Evolutionary conservation across 2,329 filamentous ascomycete species (phyloP), one percentile per base, ranked within the genome.

Genomic region (Sclerotinia subarctica): DNA sequence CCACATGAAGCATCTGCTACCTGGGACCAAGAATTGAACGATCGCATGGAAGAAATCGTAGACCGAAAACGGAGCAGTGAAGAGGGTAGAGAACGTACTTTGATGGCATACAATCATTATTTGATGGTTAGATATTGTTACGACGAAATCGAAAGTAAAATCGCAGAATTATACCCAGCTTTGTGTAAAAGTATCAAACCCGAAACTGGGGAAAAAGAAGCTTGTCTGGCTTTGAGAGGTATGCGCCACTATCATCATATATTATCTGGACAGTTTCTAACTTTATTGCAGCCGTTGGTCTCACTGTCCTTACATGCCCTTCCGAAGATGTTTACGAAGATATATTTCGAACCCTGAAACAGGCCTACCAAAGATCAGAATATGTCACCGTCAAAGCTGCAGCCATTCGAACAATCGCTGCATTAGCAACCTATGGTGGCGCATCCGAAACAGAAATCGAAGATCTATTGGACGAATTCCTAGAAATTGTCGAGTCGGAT

Each of bases 401-500:
- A 15, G 88, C 88, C 0, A 88, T 92, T n/a, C 86, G 88, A 72
- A 81, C 86, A 24, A 82, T 91, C 19, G 84, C 86, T 17, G 82
- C 85, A 6, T 84, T 84, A 63, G 83, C 88, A 8, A 86, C 88
- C 72, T 91, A 89, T 73, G 88, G 88, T 46, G 89, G 89, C 38
- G 88, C 87, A 7, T 84, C 85, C 3, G 83, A 86, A 32, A 85
- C 86, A 52, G 88, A 87, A 69, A 83, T 86, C 15, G 79, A 86
- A 59, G 85, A 89, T 17, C 82, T 88, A 67, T 90, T 92, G 88
- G 84, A 85, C 0, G 86, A 86, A 64, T 80, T 90, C 65, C 79
- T 91, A 24, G 89, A 91, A 71, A 89, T 92, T 60, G 80, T 89
- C 44, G 86, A 88, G 59, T 88, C 88, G 0, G 89, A 92, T 72